Conservation (phyloP, 768 basidiomycete genomes). For the Clathrus columnatus region DNA sequence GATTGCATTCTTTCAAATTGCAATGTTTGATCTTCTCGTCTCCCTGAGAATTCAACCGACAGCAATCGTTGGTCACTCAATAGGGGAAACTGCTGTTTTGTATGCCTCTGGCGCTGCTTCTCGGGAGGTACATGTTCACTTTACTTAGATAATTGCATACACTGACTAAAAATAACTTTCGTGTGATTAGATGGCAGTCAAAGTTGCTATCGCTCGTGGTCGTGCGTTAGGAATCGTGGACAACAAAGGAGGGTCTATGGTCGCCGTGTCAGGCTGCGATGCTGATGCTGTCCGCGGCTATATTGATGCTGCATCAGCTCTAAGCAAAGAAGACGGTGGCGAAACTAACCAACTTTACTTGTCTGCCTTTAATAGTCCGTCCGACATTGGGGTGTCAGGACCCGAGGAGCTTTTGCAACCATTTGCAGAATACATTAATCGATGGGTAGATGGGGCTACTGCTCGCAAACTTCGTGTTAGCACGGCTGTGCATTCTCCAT, state of each 20-base stretch:
- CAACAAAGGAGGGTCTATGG: constrained; percentile 31
- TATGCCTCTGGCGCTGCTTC: constrained; percentile 36
- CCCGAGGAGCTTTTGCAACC: constrained; percentile 4
- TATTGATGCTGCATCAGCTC: constrained; percentile 19
- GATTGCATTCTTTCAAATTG: constrained; percentile 37
- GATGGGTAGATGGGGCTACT: constrained; percentile 25
- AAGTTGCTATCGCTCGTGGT: constrained; percentile 35
- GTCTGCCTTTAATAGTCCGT: constrained; percentile 31
- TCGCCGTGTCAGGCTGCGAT: constrained; percentile 31
- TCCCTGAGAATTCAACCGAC: constrained; percentile 29
- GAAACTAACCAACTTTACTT: constrained; percentile 24
- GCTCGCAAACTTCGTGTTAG: constrained; percentile 28
- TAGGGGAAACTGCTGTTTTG: constrained; percentile 36
- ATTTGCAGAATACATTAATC: too few relatives aligned
- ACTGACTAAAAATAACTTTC: too few relatives aligned
- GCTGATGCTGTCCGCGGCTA: constrained; percentile 20
- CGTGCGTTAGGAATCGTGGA: constrained; percentile 26
- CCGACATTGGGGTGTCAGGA: constrained; percentile 17
- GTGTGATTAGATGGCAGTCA: constrained; percentile 31
- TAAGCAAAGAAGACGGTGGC: neutral
- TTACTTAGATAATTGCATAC: too few relatives aligned
- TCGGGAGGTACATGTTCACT: too few relatives aligned
- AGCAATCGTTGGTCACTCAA: constrained; percentile 35
- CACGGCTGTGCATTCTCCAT: constrained; percentile 29
- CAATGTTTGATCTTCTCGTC: constrained; percentile 31